Base-by-base conservation (phyloP, 2,329 filamentous ascomycete genomes). In the Diaporthe velutina region DNA sequence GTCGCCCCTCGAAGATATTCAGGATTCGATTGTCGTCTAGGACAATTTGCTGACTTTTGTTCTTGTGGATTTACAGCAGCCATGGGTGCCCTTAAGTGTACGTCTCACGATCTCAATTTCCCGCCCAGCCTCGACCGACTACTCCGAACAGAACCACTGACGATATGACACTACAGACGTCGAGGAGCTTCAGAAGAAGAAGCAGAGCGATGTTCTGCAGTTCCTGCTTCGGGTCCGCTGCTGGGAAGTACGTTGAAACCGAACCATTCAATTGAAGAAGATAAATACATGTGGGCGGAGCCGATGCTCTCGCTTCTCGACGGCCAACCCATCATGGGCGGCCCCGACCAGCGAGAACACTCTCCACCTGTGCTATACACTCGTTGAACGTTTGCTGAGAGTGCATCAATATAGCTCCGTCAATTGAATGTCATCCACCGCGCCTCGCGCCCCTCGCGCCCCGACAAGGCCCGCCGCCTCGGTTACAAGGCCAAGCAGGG, bases 401-500 rank as follows among this genome's bases (percentile, higher is more conserved):
- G 95, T 98, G 94, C 95, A 97, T 97, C 89, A 97, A 96, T 96
- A 96, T 97, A 98, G 96, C 95, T 98, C 88, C 96, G 96, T 91
- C 96, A 98, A 92, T 91, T 98, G 90, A 98, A 98, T 90, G 96
- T 98, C 88, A 97, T 98, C 91, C 97, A 99, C 93, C 96, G 97
- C 87, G 97, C 97, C 86, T 97, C 95, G 84, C 96, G 96, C 84
- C 97, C 97, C 83, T 98, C 96, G 84, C 97, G 97, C 88, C 97
- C 97, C 85, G 97, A 99, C 91, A 99, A 99, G 95, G 97, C 97
- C 86, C 97, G 97, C 90, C 97, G 97, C 88, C 95, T 99, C 83
- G 97, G 97, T 84, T 99, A 99, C 95, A 99, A 99, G 95, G 97
- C 97, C 91, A 99, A 99, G 95, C 97, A 99, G 91, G 97, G 97